Conservation (phyloP, 2,329 filamentous ascomycete genomes). For the Sclerotinia nivalis region DNA sequence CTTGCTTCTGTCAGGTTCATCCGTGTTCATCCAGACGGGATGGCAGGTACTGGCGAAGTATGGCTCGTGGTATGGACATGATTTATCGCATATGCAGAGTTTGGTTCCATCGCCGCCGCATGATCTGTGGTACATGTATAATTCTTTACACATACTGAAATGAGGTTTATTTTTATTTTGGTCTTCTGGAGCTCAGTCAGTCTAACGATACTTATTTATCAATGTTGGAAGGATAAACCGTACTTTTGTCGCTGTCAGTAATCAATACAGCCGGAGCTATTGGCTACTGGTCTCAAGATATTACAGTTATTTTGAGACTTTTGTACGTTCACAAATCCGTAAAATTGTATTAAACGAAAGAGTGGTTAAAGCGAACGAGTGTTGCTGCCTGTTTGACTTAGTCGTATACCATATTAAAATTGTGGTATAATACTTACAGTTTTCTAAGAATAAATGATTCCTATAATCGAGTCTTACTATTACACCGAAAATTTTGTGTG, state of each 20-base stretch:
- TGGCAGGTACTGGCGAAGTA: background rate
- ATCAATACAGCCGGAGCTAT: background rate
- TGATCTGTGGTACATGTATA: background rate
- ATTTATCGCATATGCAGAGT: constrained; percentile 3
- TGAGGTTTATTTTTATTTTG: background rate
- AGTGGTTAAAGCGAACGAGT: background rate
- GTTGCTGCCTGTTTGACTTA: background rate
- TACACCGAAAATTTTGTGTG: too few relatives aligned
- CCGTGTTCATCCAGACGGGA: background rate
- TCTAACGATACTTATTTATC: too few relatives aligned
- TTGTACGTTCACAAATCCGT: too few relatives aligned
- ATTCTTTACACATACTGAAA: background rate
- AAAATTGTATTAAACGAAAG: background rate
- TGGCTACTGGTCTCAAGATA: background rate
- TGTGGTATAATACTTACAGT: background rate
- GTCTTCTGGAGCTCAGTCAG: background rate
- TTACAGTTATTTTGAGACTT: background rate
- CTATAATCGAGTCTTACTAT: too few relatives aligned
- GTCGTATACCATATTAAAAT: background rate
- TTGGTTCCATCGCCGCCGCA: background rate
- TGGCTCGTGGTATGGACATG: background rate
- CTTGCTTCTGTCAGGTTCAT: background rate
- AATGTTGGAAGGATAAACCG: too few relatives aligned
- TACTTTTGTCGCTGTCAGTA: background rate
- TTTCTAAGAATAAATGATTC: too few relatives aligned